Evolutionary conservation across 2,329 filamentous ascomycete species (phyloP), one percentile per base, ranked within the genome.

Genomic region (Westerdykella ornata): DNA sequence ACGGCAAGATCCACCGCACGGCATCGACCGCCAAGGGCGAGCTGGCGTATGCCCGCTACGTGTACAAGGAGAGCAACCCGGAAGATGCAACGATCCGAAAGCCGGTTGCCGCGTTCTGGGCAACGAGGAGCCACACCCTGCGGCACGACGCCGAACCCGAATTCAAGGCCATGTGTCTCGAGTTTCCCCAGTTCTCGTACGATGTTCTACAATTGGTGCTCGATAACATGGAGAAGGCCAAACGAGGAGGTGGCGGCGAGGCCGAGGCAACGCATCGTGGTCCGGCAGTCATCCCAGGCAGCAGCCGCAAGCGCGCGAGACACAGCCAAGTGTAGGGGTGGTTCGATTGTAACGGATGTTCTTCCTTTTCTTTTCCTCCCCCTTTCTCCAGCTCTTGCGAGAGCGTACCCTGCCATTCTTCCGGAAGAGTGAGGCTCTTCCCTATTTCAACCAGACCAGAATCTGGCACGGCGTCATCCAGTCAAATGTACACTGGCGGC

Each of bases 51-150:
- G 89, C 89, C 7, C 81, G 88, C 63, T 96, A 88, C 69, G 85
- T 94, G 22, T 95, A 95, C 72, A 80, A 79, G 46, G 80, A 87
- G 68, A 92, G 85, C 9, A 66, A 69, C 41, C 67, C 74, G 37
- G 79, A 84, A 46, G 87, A 94, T 66, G 71, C 68, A 11, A 78
- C 78, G 2, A 87, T 94, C 55, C 81, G 88, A 53, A 84, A 80
- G 49, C 88, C 88, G 1, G 81, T 95, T 38, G 88, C 86, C n/a
- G 84, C 82, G 41, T 94, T 94, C 72, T 95, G 88, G 88, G 88
- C 88, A 5, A 83, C 78, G 35, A 76, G 85, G 46, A 82, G 78
- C 44, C 88, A 92, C 69, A 82, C 86, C 11, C 72, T 95, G 49
- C 83, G 89, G 14, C 77, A 89, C 66, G 87, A 94, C 67, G 87